Base-by-base conservation (phyloP, 148 eudicot species). In the Vaccinium myrtillus region DNA sequence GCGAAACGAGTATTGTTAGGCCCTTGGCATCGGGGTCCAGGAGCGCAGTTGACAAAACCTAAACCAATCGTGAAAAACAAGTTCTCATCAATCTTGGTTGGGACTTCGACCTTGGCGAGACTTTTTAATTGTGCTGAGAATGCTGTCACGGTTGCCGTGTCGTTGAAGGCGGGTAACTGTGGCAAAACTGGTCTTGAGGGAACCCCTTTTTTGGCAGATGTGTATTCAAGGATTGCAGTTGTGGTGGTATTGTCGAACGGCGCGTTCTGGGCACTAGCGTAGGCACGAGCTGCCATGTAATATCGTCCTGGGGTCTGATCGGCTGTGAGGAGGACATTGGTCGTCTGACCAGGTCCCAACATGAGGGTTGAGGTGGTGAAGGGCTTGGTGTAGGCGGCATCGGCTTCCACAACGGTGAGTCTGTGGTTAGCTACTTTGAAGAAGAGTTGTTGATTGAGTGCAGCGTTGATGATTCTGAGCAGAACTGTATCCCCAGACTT, bases 301-400 rank as follows among this genome's bases (percentile, higher is more conserved):
- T 94, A 93, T n/a, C 88, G 88, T 23, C 90, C 92, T 23, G 93
- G 88, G 54, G 88, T 86, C 86, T 92, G 95, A 84, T 94, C 79
- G 48, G 94, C 92, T 12, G 89, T 91, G 83, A 94, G 83, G 53
- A 93, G 92, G 75, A 94, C 94, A 83, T 89, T 82, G 9, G 96
- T 94, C 25, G 98, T 92, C 82, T 94, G 98, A 32, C 94, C 96
- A 32, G 98, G 98, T 78, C 92, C 98, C 43, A 94, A 83, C 92
- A 93, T 90, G 84, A 93, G 61, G 80, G 90, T 88, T 49, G 82
- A 88, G 82, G 94, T 92, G 48, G 92, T 79, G 81, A 93, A 94
- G 19, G 91, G 95, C 84, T 93, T 93, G 73, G 82, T 88, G 80
- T 94, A 94, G 74, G 90, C 81, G 6, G 92, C 92, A 77, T 93